Percentiles rank a stretch among this genome's conserved stretches.
These are phyloP conservation scores for Trichophyton equinum DNA, from an alignment of 2,329 filamentous ascomycete genomes.

Conservation along the genomic window DNA sequence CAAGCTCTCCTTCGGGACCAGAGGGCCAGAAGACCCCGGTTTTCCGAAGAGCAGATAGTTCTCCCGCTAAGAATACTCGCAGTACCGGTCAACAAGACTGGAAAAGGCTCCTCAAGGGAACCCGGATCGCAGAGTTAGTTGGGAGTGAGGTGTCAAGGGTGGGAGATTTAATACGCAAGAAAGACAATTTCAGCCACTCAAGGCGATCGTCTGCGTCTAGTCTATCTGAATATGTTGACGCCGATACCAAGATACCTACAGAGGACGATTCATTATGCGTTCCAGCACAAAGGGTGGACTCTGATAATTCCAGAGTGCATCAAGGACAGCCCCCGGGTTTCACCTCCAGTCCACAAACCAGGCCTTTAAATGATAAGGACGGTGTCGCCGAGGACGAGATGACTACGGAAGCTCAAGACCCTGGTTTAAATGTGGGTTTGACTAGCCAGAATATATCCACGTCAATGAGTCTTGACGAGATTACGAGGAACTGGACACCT, in stretches of 20 bases:
- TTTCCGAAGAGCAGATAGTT: constrained; percentile 17
- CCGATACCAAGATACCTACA: constrained; percentile 15
- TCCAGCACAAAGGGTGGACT: neutral
- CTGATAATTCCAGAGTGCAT: neutral
- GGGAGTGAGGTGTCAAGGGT: constrained; percentile 51
- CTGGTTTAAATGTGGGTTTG: neutral
- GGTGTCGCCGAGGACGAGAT: neutral
- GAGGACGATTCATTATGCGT: neutral
- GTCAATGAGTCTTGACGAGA: constrained; percentile 27
- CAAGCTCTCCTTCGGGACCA: neutral
- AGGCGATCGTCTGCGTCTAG: constrained; percentile 34
- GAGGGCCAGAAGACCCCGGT: neutral
- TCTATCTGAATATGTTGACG: constrained; percentile 37
- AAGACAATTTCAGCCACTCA: constrained; percentile 38
- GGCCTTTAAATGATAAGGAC: neutral
- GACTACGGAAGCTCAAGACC: neutral
- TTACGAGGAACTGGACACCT: constrained; percentile 45
- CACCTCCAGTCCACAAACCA: neutral
- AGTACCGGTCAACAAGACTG: constrained; percentile 36
- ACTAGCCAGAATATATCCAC: neutral
- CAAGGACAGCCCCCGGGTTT: neutral
- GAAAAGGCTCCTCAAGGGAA: constrained; percentile 64
- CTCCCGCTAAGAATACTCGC: constrained; percentile 18
- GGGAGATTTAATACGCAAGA: constrained; percentile 48
- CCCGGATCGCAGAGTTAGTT: constrained; percentile 60